Conservation (phyloP, 805 yeast species). For the Barnettozyma botsteinii region DNA sequence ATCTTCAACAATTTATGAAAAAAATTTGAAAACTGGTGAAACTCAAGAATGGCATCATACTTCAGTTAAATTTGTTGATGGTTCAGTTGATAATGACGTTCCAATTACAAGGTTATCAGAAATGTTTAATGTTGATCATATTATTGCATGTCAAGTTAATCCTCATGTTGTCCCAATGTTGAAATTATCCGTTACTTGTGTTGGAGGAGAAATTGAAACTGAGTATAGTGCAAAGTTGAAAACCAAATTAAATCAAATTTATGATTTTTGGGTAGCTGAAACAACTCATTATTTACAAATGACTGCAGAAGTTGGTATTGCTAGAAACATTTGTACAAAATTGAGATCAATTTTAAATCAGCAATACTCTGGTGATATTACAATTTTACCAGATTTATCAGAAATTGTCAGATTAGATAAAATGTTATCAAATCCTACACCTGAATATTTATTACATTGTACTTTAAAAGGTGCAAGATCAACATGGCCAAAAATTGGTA, state of each 20-base stretch:
- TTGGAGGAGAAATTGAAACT: constrained; percentile 64
- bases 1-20: constrained; percentile 79
- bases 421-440: constrained; percentile 75
- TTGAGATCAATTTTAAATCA: constrained; percentile 74
- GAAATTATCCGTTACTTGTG: constrained; percentile 57
- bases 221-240: constrained; percentile 52
- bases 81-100: constrained; percentile 90
- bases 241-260: constrained; percentile 44
- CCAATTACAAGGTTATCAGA: constrained; percentile 89
- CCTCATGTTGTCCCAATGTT: constrained; percentile 92
- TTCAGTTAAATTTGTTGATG: constrained; percentile 83
- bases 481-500: constrained; percentile 87
- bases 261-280: constrained; percentile 61
- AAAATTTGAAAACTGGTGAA: constrained; percentile 65
- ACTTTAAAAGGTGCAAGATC: constrained; percentile 82
- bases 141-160: constrained; percentile 95
- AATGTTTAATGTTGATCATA: constrained; percentile 96
- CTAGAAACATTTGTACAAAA: constrained; percentile 66
- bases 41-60: constrained; percentile 78
- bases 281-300: constrained; percentile 72
- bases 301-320: constrained; percentile 68
- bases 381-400: constrained; percentile 76
- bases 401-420: constrained; percentile 50
- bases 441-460: constrained; percentile 63
- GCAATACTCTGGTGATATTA: constrained; percentile 88